These are phyloP conservation scores for Arxiozyma heterogenica DNA, from an alignment of 1,139 yeast species.

Conservation along the genomic window DNA sequence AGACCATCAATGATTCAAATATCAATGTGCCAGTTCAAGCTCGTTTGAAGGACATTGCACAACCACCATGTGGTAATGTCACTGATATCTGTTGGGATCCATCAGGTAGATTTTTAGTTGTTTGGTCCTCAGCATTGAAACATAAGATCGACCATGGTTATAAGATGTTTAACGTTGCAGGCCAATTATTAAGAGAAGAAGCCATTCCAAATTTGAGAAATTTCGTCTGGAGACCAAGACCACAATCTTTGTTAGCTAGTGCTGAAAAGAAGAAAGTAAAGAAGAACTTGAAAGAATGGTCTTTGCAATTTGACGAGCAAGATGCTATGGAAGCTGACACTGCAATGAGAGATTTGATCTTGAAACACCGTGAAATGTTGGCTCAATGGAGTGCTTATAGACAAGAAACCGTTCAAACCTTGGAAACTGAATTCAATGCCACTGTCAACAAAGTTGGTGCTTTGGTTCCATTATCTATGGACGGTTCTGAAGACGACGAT, in stretches of 20 bases:
- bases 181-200: slow-evolving; percentile 67
- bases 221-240: slow-evolving; percentile 97
- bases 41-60: slow-evolving; percentile 53
- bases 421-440: slow-evolving; percentile 14
- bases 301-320: slow-evolving; percentile 86
- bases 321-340: slow-evolving; percentile 97
- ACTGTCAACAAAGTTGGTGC: slow-evolving; percentile 31
- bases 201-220: slow-evolving; percentile 75
- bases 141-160: slow-evolving; percentile 86
- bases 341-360: slow-evolving; percentile 81
- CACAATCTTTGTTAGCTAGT: slow-evolving; percentile 62
- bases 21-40: slow-evolving; percentile 34
- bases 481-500: slow-evolving; percentile 38
- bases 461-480: neutral
- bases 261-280: slow-evolving; percentile 78
- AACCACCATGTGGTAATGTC: slow-evolving; percentile 65
- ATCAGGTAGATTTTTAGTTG: slow-evolving; percentile 82
- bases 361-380: slow-evolving; percentile 72
- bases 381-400: slow-evolving; percentile 86
- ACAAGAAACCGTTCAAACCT: slow-evolving; percentile 15
- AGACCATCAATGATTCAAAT: slow-evolving; percentile 25
- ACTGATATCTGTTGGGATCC: slow-evolving; percentile 93
- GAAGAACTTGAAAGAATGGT: slow-evolving; percentile 80
- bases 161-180: slow-evolving; percentile 78
- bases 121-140: slow-evolving; percentile 82